phyloP scores from a whole-genome alignment of 352 stramenopile species.

The Globisporangium paddicum region DNA sequence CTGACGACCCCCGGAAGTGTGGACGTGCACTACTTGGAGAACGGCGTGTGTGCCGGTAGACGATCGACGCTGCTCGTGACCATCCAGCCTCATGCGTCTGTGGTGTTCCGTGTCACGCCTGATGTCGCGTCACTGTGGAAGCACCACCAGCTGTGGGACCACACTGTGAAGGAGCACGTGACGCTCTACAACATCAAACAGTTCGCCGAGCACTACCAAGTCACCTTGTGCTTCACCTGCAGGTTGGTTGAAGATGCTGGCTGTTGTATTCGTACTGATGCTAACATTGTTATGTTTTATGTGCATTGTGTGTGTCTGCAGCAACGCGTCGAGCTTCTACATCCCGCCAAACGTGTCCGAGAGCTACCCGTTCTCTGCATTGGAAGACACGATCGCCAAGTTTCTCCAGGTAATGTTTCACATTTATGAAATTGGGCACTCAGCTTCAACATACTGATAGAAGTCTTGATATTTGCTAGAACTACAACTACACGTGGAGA shows the following conservation, averaged over 20 bases:
- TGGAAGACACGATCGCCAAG: conserved; percentile 87
- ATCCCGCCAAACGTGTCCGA: conserved; percentile 79
- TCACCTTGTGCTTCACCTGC: conserved; percentile 84
- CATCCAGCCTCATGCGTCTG: conserved; percentile 47
- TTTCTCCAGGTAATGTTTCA: conserved; percentile 71
- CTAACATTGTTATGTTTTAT: background rate
- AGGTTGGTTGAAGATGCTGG: conserved; percentile 56
- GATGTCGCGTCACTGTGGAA: conserved; percentile 69
- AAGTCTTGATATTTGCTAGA: too few relatives aligned
- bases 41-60: conserved; percentile 65
- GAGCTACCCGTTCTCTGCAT: conserved; percentile 76
- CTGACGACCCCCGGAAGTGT: conserved; percentile 30
- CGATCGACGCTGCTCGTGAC: conserved; percentile 63
- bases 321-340: conserved; percentile 80
- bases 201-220: conserved; percentile 86
- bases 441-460: too few relatives aligned
- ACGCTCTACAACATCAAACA: conserved; percentile 90
- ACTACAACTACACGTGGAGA: conserved; percentile 77
- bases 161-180: conserved; percentile 86
- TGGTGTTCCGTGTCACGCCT: conserved; percentile 64
- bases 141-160: conserved; percentile 80
- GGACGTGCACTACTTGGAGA: conserved; percentile 59
- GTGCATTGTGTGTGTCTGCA: conserved; percentile 20
- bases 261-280: too few relatives aligned
- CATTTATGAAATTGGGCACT: too few relatives aligned